These are phyloP conservation scores for Fallopia convolvulus DNA, from an alignment of 148 eudicot species.

Conservation along the genomic window DNA sequence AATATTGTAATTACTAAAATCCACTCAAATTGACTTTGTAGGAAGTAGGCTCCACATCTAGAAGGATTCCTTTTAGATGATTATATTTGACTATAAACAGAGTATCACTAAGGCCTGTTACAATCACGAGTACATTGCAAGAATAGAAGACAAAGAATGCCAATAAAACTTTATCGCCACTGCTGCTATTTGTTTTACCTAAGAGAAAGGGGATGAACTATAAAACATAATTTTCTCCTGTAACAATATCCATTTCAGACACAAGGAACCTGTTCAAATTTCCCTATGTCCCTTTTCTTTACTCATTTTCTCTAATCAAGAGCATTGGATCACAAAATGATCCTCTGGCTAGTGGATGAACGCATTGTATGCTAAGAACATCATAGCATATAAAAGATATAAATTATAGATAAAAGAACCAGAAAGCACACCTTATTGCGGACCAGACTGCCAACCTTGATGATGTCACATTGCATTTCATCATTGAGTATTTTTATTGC, in stretches of 20 bases:
- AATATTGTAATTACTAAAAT: background rate
- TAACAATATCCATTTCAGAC: background rate
- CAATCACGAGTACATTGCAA: background rate
- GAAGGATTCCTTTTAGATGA: background rate
- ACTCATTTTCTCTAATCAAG: background rate
- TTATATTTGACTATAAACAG: background rate
- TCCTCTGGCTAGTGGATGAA: background rate
- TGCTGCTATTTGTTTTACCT: background rate
- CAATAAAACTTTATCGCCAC: background rate
- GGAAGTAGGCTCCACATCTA: background rate
- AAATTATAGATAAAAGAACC: background rate
- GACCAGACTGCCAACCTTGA: slow-evolving; percentile 78
- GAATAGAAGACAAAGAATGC: background rate
- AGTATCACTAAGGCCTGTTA: background rate
- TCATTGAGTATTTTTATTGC: slow-evolving; percentile 84
- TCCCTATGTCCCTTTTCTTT: background rate
- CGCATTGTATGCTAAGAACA: background rate
- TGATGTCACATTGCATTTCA: slow-evolving; percentile 91
- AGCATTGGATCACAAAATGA: background rate
- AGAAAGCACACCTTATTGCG: slow-evolving; percentile 63
- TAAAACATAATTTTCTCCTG: background rate
- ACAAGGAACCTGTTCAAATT: background rate
- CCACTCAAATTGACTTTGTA: too few relatives aligned
- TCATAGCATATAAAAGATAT: background rate
- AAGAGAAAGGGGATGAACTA: background rate